phyloP scores from a whole-genome alignment of 352 stramenopile genomes.

The Halophytophthora batemanensis region DNA sequence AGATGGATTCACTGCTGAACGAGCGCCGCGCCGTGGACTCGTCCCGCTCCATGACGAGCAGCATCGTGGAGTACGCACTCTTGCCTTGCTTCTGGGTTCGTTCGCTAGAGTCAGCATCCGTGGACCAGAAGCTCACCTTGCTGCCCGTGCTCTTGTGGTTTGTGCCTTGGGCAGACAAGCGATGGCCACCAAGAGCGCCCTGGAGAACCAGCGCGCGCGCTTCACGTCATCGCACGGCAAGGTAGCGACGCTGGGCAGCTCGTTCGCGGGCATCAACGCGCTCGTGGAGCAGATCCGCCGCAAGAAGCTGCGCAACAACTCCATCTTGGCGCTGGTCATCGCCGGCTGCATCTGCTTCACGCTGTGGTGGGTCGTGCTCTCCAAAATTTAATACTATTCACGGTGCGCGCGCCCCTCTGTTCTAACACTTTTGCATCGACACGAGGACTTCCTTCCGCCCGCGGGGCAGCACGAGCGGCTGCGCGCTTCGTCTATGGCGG shows the following conservation, averaged over 20 bases:
- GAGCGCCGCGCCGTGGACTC: conserved; percentile 78
- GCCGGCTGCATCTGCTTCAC: conserved; percentile 96
- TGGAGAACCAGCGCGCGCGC: conserved; percentile 87
- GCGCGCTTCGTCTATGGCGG: neutral
- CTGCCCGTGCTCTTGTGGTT: neutral
- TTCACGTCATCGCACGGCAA: conserved; percentile 86
- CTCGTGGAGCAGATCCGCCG: conserved; percentile 95
- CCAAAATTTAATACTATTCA: conserved; percentile 44
- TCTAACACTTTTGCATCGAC: conserved; percentile 3
- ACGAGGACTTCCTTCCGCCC: too few species aligned
- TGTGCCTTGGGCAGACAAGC: conserved; percentile 37
- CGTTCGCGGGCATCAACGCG: conserved; percentile 94
- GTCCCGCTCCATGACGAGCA: conserved; percentile 76
- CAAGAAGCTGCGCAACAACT: conserved; percentile 97
- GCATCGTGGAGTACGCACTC: conserved; percentile 69
- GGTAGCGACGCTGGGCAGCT: conserved; percentile 83
- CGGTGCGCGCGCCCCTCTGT: neutral
- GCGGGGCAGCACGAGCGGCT: too few species aligned
- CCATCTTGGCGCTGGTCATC: conserved; percentile 95
- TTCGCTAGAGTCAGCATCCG: neutral
- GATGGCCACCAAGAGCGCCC: conserved; percentile 80
- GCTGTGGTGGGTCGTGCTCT: conserved; percentile 92
- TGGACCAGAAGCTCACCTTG: neutral
- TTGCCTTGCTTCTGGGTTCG: neutral
- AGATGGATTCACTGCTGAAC: conserved; percentile 80